A percentile compares a stretch with the other conserved stretches of the same genome.
Evolutionary conservation across 148 eudicot species (phyloP).

Genomic region (Vaccinium darrowii): DNA sequence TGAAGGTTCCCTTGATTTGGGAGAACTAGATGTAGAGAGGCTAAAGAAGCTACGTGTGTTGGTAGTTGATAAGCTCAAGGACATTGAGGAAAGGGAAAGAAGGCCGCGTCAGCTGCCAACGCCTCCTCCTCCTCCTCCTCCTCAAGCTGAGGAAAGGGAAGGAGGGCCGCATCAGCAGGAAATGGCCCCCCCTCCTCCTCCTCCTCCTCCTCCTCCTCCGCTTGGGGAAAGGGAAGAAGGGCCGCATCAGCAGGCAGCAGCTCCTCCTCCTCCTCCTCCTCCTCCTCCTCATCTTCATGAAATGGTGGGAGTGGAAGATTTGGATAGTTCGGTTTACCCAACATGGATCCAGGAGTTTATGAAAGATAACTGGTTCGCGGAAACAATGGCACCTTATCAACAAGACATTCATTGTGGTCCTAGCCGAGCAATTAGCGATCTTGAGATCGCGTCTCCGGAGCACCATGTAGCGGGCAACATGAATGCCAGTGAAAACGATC

Average conservation of each 20-base stretch:
- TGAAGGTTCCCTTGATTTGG: background rate
- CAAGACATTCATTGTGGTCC: background rate
- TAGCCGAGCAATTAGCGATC: background rate
- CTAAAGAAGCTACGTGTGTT: background rate
- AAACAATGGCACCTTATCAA: background rate
- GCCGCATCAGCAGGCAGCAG: background rate
- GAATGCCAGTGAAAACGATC: background rate
- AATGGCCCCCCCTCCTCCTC: too few relatives aligned
- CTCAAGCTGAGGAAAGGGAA: too few relatives aligned
- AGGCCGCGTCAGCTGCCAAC: background rate
- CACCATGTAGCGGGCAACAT: background rate
- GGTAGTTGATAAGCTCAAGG: background rate
- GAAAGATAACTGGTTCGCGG: slow-evolving; percentile 8
- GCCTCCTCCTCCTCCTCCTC: background rate
- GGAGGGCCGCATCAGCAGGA: background rate
- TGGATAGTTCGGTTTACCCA: background rate
- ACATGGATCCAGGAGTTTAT: background rate
- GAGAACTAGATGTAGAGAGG: background rate
- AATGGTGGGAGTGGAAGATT: background rate
- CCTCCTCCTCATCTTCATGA: background rate
- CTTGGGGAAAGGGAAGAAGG: background rate
- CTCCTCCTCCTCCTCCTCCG: background rate
- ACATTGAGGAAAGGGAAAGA: background rate
- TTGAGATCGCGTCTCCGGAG: background rate
- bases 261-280: background rate